Evolutionary conservation across 106 monocot species (phyloP).

Genomic region (Dendrobium chrysotoxum): DNA sequence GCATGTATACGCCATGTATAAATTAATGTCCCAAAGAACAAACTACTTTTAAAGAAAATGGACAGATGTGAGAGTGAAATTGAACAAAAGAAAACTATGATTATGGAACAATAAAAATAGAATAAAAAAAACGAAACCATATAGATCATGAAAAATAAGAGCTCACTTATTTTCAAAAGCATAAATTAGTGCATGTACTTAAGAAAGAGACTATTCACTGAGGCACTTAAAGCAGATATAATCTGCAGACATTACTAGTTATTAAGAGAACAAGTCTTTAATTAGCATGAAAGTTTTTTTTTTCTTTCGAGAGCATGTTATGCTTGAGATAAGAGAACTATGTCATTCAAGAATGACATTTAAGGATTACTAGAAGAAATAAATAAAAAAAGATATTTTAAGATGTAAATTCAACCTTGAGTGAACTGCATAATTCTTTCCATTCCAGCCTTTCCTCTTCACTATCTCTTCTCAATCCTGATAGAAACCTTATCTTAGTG

Average conservation of each 20-base stretch:
- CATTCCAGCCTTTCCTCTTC: constrained; percentile 64
- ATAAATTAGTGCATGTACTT: background rate
- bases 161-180: background rate
- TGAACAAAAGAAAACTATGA: background rate
- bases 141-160: background rate
- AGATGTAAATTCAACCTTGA: constrained; percentile 49
- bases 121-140: background rate
- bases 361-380: background rate
- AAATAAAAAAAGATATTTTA: background rate
- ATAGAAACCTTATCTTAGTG: constrained; percentile 77
- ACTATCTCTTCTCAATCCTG: constrained; percentile 46
- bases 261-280: too few relatives aligned
- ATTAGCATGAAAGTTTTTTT: background rate
- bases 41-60: background rate
- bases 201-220: background rate
- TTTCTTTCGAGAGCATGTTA: background rate
- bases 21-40: background rate
- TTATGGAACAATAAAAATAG: background rate
- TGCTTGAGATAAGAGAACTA: background rate
- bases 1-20: constrained; percentile 16
- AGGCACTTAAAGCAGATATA: background rate
- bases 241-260: background rate
- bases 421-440: constrained; percentile 49
- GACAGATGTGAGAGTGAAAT: background rate
- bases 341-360: background rate